Evolutionary conservation across 371 early-diverging fungal species (phyloP).

Genomic region (Chytridium lagenaria): DNA sequence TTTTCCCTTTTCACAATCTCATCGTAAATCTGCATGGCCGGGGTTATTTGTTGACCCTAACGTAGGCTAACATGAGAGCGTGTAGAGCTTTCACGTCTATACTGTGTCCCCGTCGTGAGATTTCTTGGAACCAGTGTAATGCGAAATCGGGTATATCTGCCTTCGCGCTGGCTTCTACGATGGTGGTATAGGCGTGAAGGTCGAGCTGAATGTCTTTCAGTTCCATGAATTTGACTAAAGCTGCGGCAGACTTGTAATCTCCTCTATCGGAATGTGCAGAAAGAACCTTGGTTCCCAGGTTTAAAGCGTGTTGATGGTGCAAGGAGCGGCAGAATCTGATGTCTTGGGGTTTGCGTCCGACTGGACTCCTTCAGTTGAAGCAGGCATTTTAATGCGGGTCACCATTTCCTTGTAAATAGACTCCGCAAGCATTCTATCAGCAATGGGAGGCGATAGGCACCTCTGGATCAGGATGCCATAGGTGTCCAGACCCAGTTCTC

Average conservation of each 20-base stretch:
- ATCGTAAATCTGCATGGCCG: background rate
- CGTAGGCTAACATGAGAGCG: constrained; percentile 9
- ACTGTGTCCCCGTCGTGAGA: background rate
- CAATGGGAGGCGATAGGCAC: background rate
- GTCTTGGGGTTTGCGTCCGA: too few relatives aligned
- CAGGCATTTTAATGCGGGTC: too few relatives aligned
- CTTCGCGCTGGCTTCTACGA: background rate
- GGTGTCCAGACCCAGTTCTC: background rate
- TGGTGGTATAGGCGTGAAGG: background rate
- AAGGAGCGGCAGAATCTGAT: too few relatives aligned
- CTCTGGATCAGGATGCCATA: background rate
- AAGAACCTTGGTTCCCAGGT: constrained; percentile 1
- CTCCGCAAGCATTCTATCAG: background rate
- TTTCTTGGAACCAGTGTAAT: background rate
- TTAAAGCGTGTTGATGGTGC: too few relatives aligned
- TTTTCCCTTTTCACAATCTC: background rate
- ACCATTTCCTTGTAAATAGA: constrained; percentile 14
- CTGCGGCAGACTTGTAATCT: background rate
- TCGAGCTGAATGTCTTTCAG: background rate
- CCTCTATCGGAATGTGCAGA: background rate
- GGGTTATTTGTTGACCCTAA: too few relatives aligned
- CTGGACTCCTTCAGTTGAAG: too few relatives aligned
- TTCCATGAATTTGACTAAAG: background rate
- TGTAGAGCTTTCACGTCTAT: background rate
- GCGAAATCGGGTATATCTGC: background rate